Evolutionary conservation across 805 yeast species (phyloP).

Genomic region (Metschnikowia gruessii): DNA sequence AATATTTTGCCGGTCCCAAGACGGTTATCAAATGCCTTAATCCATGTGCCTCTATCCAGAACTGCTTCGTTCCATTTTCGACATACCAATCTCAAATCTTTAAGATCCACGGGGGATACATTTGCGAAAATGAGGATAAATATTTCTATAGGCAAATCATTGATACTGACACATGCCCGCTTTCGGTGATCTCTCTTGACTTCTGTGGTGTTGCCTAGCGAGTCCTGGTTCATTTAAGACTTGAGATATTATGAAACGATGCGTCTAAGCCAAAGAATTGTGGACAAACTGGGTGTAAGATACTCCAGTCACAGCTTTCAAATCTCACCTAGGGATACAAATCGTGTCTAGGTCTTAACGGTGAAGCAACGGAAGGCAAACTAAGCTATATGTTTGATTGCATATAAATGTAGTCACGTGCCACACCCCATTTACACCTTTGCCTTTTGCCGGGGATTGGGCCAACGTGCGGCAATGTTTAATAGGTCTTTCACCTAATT

Average conservation of each 20-base stretch:
- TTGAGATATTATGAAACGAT: not conserved
- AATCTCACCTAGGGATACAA: too few species aligned
- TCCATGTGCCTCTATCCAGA: conserved; percentile 48
- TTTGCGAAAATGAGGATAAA: conserved; percentile 44
- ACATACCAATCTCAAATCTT: conserved; percentile 44
- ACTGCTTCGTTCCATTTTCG: conserved; percentile 45
- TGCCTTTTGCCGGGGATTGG: not conserved
- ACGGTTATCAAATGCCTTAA: conserved; percentile 39
- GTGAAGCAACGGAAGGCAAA: conserved; percentile 4
- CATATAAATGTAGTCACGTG: conserved; percentile 1
- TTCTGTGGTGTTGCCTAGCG: conserved; percentile 25
- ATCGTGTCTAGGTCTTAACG: not conserved
- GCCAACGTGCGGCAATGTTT: not conserved
- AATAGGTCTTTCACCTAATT: not conserved
- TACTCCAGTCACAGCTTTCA: too few species aligned
- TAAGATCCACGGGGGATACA: conserved; percentile 45
- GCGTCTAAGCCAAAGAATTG: too few species aligned
- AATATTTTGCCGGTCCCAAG: conserved; percentile 39
- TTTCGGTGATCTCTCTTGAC: not conserved
- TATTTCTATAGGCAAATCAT: conserved; percentile 47
- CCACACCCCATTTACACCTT: not conserved
- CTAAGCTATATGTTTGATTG: not conserved
- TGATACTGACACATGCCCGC: conserved; percentile 15
- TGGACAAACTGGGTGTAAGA: too few species aligned
- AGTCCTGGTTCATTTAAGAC: conserved; percentile 18